Conservation (phyloP, 2,329 filamentous ascomycete species). For the Tolypocladium ovalisporum region DNA sequence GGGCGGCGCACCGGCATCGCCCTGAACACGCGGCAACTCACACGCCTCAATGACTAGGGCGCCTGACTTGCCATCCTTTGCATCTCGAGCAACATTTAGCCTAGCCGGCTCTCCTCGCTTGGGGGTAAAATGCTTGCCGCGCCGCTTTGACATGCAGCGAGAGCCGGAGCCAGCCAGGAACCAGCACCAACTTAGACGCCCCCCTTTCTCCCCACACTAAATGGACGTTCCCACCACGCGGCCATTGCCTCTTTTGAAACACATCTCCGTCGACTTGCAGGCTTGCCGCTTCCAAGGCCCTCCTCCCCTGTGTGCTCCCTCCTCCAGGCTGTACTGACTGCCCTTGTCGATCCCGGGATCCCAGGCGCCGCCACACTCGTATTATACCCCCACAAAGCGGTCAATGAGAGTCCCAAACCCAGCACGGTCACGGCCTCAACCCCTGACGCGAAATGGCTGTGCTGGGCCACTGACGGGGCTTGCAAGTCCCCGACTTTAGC, state of each 20-base stretch:
- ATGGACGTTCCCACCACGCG: not conserved
- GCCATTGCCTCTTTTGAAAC: not conserved
- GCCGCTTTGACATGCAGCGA: not conserved
- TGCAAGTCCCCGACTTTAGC: not conserved
- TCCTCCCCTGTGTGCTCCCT: not conserved
- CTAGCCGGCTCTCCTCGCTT: not conserved
- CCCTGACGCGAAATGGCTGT: not conserved
- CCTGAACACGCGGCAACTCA: not conserved
- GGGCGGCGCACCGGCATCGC: not conserved
- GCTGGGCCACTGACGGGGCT: not conserved
- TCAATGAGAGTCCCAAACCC: not conserved
- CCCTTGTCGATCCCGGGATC: not conserved
- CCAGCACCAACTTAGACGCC: not conserved
- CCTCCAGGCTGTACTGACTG: not conserved
- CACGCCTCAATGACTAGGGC: not conserved
- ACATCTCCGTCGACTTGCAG: not conserved
- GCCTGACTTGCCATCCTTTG: not conserved
- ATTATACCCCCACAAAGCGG: not conserved
- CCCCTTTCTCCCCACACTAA: not conserved
- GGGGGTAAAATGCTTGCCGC: not conserved
- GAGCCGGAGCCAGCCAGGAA: not conserved
- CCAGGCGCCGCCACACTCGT: not conserved
- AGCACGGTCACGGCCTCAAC: not conserved
- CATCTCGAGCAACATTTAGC: not conserved
- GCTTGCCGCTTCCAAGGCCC: not conserved